These are phyloP conservation scores for Phytophthora multivora DNA, from an alignment of 352 stramenopile species.

Conservation along the genomic window DNA sequence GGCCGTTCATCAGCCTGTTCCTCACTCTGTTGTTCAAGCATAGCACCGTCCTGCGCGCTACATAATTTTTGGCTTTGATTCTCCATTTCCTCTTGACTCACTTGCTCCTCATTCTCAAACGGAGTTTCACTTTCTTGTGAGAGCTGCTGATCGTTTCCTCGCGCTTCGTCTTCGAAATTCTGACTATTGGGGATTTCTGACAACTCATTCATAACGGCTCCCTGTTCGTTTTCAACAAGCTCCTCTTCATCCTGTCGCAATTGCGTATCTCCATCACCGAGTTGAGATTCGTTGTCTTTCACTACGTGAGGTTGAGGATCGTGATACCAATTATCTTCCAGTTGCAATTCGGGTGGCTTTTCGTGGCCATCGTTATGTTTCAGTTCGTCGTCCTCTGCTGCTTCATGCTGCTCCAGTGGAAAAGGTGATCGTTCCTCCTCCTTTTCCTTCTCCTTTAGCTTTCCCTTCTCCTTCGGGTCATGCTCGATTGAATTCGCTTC, in stretches of 20 bases:
- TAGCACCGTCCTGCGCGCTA: not conserved
- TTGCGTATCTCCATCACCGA: not conserved
- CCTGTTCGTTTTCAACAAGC: not conserved
- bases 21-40: not conserved
- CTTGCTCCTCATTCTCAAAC: not conserved
- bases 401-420: not conserved
- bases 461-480: conserved; percentile 2
- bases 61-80: not conserved
- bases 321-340: not conserved
- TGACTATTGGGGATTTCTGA: not conserved
- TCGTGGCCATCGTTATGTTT: not conserved
- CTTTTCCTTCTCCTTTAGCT: not conserved
- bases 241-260: not conserved
- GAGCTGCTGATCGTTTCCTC: not conserved
- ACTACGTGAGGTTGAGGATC: not conserved
- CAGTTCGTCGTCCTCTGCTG: not conserved
- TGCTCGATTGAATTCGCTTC: not conserved
- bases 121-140: not conserved
- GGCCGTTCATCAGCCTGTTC: not conserved
- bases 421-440: not conserved
- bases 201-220: not conserved
- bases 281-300: conserved; percentile 1
- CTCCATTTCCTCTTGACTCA: not conserved
- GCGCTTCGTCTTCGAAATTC: not conserved
- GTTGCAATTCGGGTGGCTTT: not conserved